Evolutionary conservation across 208 protist species (phyloP).

Genomic region (Crithidia bombi): DNA sequence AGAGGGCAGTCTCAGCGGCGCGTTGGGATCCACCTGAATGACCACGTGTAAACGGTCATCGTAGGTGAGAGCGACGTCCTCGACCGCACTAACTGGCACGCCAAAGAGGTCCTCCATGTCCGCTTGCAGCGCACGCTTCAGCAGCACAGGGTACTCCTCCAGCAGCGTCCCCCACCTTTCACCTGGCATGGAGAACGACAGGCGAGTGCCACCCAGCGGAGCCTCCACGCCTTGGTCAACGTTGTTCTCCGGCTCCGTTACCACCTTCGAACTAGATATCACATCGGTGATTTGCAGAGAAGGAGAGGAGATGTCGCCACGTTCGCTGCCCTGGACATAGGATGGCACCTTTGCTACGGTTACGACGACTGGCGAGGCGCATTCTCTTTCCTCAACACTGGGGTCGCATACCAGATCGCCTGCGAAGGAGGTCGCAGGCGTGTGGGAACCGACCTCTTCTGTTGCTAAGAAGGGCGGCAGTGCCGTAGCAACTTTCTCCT

Average conservation of each 20-base stretch:
- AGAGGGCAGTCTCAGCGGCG: neutral
- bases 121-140: constrained; percentile 14
- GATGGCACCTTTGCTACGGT: neutral
- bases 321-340: neutral
- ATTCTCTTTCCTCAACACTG: neutral
- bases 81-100: neutral
- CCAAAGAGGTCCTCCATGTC: constrained; percentile 23
- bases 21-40: neutral
- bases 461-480: neutral
- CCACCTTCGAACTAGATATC: constrained; percentile 6
- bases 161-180: constrained; percentile 12
- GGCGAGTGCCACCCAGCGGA: neutral
- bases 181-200: constrained; percentile 10
- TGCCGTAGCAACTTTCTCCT: neutral
- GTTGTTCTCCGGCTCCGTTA: neutral
- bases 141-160: constrained; percentile 10
- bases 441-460: no score
- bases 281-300: constrained; percentile 19
- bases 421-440: no score
- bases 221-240: no score
- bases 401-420: no score
- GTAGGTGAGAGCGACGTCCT: neutral
- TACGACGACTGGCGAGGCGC: neutral
- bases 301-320: neutral
- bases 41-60: constrained; percentile 1